A percentile compares a stretch with the other conserved stretches of the same genome.
Evolutionary conservation across 768 basidiomycete species (phyloP).

Genomic region (Lentinula sp.): DNA sequence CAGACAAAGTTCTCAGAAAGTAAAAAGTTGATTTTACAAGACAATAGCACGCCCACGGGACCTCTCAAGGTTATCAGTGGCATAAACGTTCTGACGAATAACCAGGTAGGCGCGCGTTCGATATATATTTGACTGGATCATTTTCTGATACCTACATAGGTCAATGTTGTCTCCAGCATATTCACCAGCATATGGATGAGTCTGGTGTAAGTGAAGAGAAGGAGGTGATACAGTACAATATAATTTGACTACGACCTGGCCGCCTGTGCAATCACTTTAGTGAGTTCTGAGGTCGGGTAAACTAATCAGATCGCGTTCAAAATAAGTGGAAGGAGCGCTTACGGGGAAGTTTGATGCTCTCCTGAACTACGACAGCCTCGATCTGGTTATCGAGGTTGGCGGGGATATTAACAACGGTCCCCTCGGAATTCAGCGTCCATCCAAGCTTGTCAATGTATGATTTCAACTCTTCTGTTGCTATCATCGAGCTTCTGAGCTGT

Average conservation of each 20-base stretch:
- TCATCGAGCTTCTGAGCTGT: background rate
- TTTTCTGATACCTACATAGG: conserved; percentile 17
- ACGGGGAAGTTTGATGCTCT: conserved; percentile 79
- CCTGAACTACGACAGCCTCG: conserved; percentile 78
- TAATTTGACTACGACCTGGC: conserved; percentile 40
- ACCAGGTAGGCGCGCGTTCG: conserved; percentile 51
- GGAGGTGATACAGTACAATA: background rate
- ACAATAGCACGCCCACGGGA: conserved; percentile 27
- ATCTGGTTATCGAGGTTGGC: conserved; percentile 87
- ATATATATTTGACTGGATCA: conserved; percentile 6
- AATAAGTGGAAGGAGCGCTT: conserved; percentile 24
- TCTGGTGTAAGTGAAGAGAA: background rate
- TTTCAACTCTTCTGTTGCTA: conserved; percentile 50
- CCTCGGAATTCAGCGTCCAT: conserved; percentile 54
- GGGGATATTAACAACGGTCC: conserved; percentile 61
- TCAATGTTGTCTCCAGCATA: conserved; percentile 36
- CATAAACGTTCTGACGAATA: conserved; percentile 70
- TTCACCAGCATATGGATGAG: conserved; percentile 15
- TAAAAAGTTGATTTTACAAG: conserved; percentile 59
- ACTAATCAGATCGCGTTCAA: background rate
- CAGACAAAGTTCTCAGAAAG: conserved; percentile 64
- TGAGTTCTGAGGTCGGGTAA: conserved; percentile 45
- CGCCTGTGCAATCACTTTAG: conserved; percentile 72
- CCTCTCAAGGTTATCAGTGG: conserved; percentile 53
- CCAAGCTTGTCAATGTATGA: conserved; percentile 58